Conservation (phyloP, 192 early-diverging fungal genomes). For the Podila epigama region DNA sequence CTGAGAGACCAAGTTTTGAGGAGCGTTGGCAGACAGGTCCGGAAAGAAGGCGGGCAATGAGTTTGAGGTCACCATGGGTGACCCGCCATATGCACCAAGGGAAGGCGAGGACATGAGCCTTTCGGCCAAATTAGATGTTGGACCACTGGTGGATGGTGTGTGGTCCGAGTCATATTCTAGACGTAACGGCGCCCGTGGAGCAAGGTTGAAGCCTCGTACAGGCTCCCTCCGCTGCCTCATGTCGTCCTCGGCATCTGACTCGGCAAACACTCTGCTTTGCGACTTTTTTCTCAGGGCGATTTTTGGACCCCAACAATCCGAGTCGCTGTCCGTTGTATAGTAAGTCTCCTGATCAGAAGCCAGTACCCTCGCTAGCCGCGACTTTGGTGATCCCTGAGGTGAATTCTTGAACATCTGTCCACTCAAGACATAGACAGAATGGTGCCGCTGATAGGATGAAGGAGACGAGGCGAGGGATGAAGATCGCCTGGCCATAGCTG, state of each 20-base stretch:
- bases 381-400: constrained; percentile 42
- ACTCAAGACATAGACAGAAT: constrained; percentile 41
- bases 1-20: constrained; percentile 46
- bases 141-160: constrained; percentile 21
- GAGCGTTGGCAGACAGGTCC: constrained; percentile 39
- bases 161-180: constrained; percentile 44
- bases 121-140: constrained; percentile 4
- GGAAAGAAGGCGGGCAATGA: constrained; percentile 42
- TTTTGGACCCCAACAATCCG: constrained; percentile 36
- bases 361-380: constrained; percentile 26
- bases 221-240: constrained; percentile 5
- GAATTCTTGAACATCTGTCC: constrained; percentile 49
- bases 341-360: constrained; percentile 43
- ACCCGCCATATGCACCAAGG: constrained; percentile 23
- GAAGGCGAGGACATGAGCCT: constrained; percentile 33
- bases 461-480: constrained; percentile 45
- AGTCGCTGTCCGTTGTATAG: constrained; percentile 44
- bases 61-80: constrained; percentile 17
- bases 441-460: constrained; percentile 44
- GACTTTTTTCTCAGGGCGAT: constrained; percentile 18
- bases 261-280: constrained; percentile 29
- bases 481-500: constrained; percentile 21
- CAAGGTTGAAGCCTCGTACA: constrained; percentile 16
- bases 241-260: constrained; percentile 41
- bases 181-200: constrained; percentile 19